Base-by-base conservation (phyloP, 208 protist species). In the Leishmania braziliensis region DNA sequence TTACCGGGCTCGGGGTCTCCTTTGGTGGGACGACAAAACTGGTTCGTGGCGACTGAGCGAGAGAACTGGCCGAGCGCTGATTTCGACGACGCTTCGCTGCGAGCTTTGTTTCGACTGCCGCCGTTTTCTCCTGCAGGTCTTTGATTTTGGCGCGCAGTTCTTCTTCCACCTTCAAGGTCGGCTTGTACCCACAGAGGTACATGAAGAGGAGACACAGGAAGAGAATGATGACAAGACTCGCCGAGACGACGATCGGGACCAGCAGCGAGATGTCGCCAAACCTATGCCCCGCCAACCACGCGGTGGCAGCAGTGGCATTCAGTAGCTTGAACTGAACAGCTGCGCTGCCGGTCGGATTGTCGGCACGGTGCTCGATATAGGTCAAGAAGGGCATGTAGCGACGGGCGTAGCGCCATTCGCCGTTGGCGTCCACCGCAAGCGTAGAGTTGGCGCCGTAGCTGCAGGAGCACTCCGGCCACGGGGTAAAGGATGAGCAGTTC, bases 371-470 rank as follows among this genome's bases (percentile, higher is more conserved):
- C 78, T 86, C 82, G 14, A 86, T 56, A 14, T 80, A 79, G 74
- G 72, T 82, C 12, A 75, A 9, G 5, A 54, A 8, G 16, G 82
- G 65, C 63, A 63, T 54, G 5, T 12, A 9, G 63, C 74, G 53
- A 14, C 56, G 36, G 0, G 74, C 68, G 65, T 82, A 86, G 82
- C 82, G 78, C 82, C 82, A 86, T 68, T 82, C 78, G 0, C 82
- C 82, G 63, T 69, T 51, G 4, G 63, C 18, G 73, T 86, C 82
- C 26, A 86, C 78, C 5, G 82, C 29, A 20, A 85, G 82, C 10
- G 65, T 68, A 18, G 60, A 63, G 18, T 85, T 69, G 18, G 46
- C 39, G 9, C 5, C n/a, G 12, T 50, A 65, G 4, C 26, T 62
- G 8, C 56, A 26, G 51, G 72, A 58, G 33, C 18, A 43, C n/a